These are phyloP conservation scores for Xylaria sp. DNA, from an alignment of 2,329 filamentous ascomycete genomes.

Conservation along the genomic window DNA sequence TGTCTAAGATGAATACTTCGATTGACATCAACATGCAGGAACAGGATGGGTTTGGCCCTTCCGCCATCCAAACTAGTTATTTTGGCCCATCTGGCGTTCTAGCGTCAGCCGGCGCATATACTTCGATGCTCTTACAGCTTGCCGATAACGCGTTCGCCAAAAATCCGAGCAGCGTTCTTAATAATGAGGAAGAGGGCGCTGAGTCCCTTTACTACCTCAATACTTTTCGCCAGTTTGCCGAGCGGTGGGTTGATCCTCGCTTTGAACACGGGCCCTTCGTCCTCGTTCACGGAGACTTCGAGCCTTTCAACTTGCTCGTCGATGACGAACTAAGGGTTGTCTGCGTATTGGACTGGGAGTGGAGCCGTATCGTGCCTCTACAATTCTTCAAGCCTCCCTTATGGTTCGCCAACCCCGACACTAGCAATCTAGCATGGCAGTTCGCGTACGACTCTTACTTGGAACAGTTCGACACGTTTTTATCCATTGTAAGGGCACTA, in stretches of 20 bases:
- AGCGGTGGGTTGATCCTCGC: constrained; percentile 30
- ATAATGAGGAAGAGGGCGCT: constrained; percentile 19
- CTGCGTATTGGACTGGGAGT: constrained; percentile 46
- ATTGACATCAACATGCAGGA: constrained; percentile 29
- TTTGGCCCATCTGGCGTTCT: background rate
- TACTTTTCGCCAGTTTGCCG: constrained; percentile 33
- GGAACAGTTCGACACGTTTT: constrained; percentile 14
- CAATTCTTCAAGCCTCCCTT: constrained; percentile 46
- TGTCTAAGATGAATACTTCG: constrained; percentile 29
- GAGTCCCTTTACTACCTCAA: constrained; percentile 34
- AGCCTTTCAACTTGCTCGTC: constrained; percentile 37
- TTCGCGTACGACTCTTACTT: constrained; percentile 8
- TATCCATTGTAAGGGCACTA: constrained; percentile 6
- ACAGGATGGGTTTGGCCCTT: constrained; percentile 17
- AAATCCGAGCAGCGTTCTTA: constrained; percentile 11
- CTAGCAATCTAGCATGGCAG: constrained; percentile 11
- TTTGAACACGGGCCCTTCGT: constrained; percentile 37
- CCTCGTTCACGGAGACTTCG: constrained; percentile 31
- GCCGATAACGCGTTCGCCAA: constrained; percentile 22
- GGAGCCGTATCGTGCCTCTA: constrained; percentile 44
- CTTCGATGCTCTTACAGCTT: constrained; percentile 28
- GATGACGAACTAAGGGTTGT: constrained; percentile 35
- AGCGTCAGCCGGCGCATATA: constrained; percentile 14
- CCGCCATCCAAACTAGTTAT: constrained; percentile 12
- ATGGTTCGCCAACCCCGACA: constrained; percentile 35